These are phyloP conservation scores for Teunomyces funiuensis DNA, from an alignment of 805 yeast genomes.

Conservation along the genomic window DNA sequence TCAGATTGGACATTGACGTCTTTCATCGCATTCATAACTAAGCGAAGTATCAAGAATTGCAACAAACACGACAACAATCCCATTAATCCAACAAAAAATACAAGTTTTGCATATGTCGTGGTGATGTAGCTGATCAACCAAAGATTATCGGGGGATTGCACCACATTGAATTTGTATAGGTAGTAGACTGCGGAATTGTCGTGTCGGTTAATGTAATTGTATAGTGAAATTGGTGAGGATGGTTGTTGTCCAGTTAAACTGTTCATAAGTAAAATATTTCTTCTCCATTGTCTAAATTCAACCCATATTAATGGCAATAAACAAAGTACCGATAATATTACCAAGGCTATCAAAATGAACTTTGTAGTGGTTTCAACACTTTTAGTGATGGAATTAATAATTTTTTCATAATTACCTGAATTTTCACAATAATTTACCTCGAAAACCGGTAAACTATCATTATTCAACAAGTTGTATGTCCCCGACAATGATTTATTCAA, in stretches of 20 bases:
- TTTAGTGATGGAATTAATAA: slow-evolving; percentile 31
- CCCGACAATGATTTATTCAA: slow-evolving; percentile 4
- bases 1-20: background rate
- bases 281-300: slow-evolving; percentile 51
- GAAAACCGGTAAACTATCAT: slow-evolving; percentile 4
- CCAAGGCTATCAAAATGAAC: slow-evolving; percentile 36
- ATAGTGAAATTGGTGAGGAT: slow-evolving; percentile 2
- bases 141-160: background rate
- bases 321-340: slow-evolving; percentile 35
- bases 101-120: slow-evolving; percentile 49
- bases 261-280: slow-evolving; percentile 23
- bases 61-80: slow-evolving; percentile 56
- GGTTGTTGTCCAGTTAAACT: slow-evolving; percentile 5
- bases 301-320: slow-evolving; percentile 44
- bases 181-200: slow-evolving; percentile 8
- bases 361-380: slow-evolving; percentile 36
- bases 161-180: slow-evolving; percentile 4
- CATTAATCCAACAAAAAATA: slow-evolving; percentile 53
- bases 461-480: background rate
- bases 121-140: slow-evolving; percentile 39
- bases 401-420: slow-evolving; percentile 36
- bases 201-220: slow-evolving; percentile 8
- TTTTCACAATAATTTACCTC: slow-evolving; percentile 35
- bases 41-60: slow-evolving; percentile 50
- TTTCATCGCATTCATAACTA: slow-evolving; percentile 13